Percentiles rank a stretch among this genome's conserved stretches.
These are phyloP conservation scores for Cryphonectria nitschkei DNA, from an alignment of 2,329 filamentous ascomycete genomes.

Conservation along the genomic window DNA sequence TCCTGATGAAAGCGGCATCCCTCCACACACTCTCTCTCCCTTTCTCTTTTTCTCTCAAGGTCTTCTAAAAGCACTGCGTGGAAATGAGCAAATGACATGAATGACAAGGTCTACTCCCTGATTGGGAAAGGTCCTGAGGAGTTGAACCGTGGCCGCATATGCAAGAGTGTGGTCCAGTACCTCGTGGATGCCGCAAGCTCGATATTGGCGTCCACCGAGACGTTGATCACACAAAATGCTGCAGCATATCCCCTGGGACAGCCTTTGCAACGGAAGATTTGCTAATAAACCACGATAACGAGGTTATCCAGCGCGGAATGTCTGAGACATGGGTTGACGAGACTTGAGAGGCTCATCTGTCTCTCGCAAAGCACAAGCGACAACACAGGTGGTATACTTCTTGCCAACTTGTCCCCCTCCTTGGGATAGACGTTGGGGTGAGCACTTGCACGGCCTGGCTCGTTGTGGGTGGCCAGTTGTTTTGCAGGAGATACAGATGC, in stretches of 20 bases:
- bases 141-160: neutral
- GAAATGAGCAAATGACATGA: neutral
- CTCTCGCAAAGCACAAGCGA: slow-evolving; percentile 22
- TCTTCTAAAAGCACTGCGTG: neutral
- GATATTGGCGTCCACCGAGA: neutral
- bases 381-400: slow-evolving; percentile 1
- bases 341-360: slow-evolving; percentile 24
- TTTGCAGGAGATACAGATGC: slow-evolving; percentile 12
- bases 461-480: neutral
- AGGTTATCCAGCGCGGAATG: slow-evolving; percentile 18
- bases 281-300: slow-evolving; percentile 8
- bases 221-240: neutral
- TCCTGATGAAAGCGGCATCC: neutral
- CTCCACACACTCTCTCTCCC: too few relatives aligned
- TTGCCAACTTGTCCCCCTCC: neutral
- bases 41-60: neutral
- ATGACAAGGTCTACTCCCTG: neutral
- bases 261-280: slow-evolving; percentile 9
- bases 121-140: neutral
- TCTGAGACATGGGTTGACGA: slow-evolving; percentile 27
- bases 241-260: neutral
- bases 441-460: slow-evolving; percentile 9
- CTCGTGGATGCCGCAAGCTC: slow-evolving; percentile 1
- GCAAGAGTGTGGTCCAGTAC: slow-evolving; percentile 3
- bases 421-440: neutral